Evolutionary conservation across 78 protist species (phyloP), one percentile per base, ranked within the genome.

Genomic region (Dictyostelium citrinum): DNA sequence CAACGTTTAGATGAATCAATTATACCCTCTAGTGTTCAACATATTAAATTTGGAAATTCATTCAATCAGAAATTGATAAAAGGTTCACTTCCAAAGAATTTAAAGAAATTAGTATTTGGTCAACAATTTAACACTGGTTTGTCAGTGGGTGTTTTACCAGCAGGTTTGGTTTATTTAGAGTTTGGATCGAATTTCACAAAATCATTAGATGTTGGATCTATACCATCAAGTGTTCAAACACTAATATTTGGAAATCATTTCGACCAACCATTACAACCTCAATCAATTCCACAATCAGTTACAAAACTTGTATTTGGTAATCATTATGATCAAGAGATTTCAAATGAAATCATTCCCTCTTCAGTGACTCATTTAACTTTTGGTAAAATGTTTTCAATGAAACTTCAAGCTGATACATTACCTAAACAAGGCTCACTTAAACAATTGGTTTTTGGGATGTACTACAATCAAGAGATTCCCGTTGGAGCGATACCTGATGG

Each of bases 171-270:
- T 11, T 14, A 81, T 16, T 64, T 81, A 9, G 35, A 27, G 9
- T 81, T 81, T 81, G 85, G 85, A 33, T 22, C 37, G 16, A n/a
- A 29, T 37, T 81, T 58, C 22, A 80, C 58, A 24, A 43, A 51
- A 29, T 31, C 35, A 51, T 51, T 80, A 8, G 75, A 58, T 4
- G n/a, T 27, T 24, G 84, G 84, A 1, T n/a, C 70, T 1, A 58
- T 80, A 20, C 84, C 84, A 17, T 20, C 24, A 2, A 55, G 51
- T 20, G 71, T 81, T 6, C 39, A 55, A 81, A 35, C 24, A 5
- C 2, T 81, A 20, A 31, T 22, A 20, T 37, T 82, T 22, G 55
- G 90, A 17, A 16, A 55, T 45, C 27, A 29, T 14, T 81, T 7
- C 10, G 68, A 64, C 10, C n/a, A 33, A 35, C 55, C 82, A 6